These are phyloP conservation scores for Cutaneotrichosporon spelunceum DNA, from an alignment of 1,284 basidiomycete genomes.

Conservation along the genomic window DNA sequence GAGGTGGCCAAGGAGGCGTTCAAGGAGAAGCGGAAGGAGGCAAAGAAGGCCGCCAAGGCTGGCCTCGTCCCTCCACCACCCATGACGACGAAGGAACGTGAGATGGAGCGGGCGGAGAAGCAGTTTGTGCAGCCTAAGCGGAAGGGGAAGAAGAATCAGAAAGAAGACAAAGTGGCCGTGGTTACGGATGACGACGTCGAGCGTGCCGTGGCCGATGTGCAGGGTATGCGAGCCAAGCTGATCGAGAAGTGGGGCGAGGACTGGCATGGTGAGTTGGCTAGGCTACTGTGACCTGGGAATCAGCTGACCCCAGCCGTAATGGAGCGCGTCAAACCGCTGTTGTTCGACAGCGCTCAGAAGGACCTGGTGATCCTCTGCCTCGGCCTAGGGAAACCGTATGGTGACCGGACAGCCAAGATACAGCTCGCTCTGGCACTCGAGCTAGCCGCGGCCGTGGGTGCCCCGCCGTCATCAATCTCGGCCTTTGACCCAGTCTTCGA, in stretches of 20 bases:
- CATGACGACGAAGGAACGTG: slow-evolving; percentile 15
- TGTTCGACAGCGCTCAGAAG: neutral
- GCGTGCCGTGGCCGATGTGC: slow-evolving; percentile 23
- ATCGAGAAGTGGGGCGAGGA: slow-evolving; percentile 38
- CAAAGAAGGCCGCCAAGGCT: slow-evolving; percentile 27
- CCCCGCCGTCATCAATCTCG: slow-evolving; percentile 21
- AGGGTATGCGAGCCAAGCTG: slow-evolving; percentile 41
- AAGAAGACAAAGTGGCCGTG: slow-evolving; percentile 13
- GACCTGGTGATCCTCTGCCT: slow-evolving; percentile 35
- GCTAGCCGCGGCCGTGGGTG: slow-evolving; percentile 18
- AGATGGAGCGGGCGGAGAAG: neutral
- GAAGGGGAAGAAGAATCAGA: slow-evolving; percentile 20
- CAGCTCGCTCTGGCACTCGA: slow-evolving; percentile 40
- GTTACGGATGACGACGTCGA: slow-evolving; percentile 22
- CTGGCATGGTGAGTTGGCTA: slow-evolving; percentile 33
- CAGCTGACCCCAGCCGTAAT: slow-evolving; percentile 14
- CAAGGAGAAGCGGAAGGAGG: slow-evolving; percentile 35
- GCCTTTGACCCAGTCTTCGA: slow-evolving; percentile 45
- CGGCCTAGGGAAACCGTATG: slow-evolving; percentile 40
- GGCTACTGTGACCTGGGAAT: too few species aligned
- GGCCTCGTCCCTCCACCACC: slow-evolving; percentile 8
- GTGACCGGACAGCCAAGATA: slow-evolving; percentile 46
- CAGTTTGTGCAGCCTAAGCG: slow-evolving; percentile 23
- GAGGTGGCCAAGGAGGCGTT: slow-evolving; percentile 31
- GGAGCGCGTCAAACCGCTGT: neutral